These are phyloP conservation scores for Cronartium ribicola DNA, from an alignment of 1,284 basidiomycete genomes.

Conservation along the genomic window DNA sequence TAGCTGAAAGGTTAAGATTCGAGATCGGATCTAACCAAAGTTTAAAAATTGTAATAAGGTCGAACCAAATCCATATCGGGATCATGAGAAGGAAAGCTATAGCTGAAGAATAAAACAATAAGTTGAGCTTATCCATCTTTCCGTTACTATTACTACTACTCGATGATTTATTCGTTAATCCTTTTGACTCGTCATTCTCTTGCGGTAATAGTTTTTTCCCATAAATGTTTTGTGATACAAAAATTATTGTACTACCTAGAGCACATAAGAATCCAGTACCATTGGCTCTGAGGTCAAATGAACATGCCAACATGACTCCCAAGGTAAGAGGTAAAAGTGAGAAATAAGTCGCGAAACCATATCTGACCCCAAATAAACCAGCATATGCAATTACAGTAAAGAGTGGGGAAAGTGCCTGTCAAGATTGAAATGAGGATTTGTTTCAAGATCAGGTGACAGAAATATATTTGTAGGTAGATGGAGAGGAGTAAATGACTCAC, in stretches of 20 bases:
- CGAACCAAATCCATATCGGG: constrained; percentile 83
- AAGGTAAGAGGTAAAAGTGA: constrained; percentile 90
- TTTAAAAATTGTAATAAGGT: constrained; percentile 58
- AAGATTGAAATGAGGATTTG: constrained; percentile 11
- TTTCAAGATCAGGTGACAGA: background rate
- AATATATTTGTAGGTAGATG: background rate
- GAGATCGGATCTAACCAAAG: constrained; percentile 60
- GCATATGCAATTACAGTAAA: constrained; percentile 96
- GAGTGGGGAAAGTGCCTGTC: constrained; percentile 84
- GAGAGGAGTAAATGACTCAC: constrained; percentile 55
- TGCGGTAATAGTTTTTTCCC: constrained; percentile 95
- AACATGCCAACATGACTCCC: constrained; percentile 96
- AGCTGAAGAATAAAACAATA: constrained; percentile 89
- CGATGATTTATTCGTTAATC: constrained; percentile 50
- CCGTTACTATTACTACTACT: constrained; percentile 25
- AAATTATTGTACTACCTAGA: constrained; percentile 88
- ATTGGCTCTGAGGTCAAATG: constrained; percentile 83
- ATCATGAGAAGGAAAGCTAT: constrained; percentile 93
- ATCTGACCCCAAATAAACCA: constrained; percentile 83
- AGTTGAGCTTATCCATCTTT: constrained; percentile 94
- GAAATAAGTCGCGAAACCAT: constrained; percentile 83
- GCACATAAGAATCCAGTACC: constrained; percentile 77
- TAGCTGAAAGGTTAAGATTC: constrained; percentile 49
- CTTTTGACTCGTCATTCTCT: constrained; percentile 42
- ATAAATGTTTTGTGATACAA: constrained; percentile 97